These are phyloP conservation scores for Dissophora globulifera DNA, from an alignment of 192 early-diverging fungal species.

Conservation along the genomic window DNA sequence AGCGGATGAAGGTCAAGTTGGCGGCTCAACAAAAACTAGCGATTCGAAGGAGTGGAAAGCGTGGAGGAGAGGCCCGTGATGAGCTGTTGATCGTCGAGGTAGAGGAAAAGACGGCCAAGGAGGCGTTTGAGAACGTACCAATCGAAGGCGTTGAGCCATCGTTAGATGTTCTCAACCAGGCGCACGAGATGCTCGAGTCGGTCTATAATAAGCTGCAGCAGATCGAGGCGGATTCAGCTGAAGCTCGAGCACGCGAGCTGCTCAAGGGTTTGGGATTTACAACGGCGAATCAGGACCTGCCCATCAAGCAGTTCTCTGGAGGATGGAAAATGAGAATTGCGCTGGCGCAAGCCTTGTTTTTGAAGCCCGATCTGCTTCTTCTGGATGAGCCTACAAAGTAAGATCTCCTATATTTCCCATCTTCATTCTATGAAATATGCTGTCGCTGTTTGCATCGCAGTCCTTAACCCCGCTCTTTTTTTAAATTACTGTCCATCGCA, in stretches of 20 bases:
- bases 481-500: background rate
- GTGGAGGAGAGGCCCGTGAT: conserved; percentile 70
- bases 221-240: conserved; percentile 71
- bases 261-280: conserved; percentile 81
- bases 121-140: conserved; percentile 47
- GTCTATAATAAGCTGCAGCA: conserved; percentile 69
- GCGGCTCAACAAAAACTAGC: conserved; percentile 68
- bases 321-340: conserved; percentile 93
- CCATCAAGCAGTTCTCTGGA: conserved; percentile 79
- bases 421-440: too few relatives aligned
- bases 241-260: conserved; percentile 75
- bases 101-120: conserved; percentile 39
- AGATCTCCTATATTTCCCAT: too few relatives aligned
- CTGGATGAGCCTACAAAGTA: conserved; percentile 85
- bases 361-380: conserved; percentile 85
- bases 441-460: too few relatives aligned
- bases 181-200: conserved; percentile 65
- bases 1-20: conserved; percentile 53
- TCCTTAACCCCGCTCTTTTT: too few relatives aligned
- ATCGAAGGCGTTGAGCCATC: conserved; percentile 42
- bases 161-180: conserved; percentile 66
- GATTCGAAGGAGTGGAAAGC: conserved; percentile 71
- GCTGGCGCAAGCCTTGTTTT: conserved; percentile 84
- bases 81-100: conserved; percentile 58
- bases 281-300: conserved; percentile 65